phyloP scores from a whole-genome alignment of 148 eudicot genomes.

The Rhododendron kiyosumense region DNA sequence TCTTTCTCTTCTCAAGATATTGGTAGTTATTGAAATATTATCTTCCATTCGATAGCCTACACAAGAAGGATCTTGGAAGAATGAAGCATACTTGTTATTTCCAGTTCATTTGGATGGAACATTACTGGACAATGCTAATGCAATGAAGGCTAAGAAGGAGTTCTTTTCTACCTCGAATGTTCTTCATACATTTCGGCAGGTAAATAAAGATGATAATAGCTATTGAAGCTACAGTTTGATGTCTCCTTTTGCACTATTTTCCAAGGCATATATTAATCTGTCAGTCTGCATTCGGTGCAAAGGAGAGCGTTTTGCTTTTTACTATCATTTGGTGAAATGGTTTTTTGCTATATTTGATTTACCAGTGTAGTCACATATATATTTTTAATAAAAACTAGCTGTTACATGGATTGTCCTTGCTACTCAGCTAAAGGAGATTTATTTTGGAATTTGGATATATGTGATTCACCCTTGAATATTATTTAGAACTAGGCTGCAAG shows the following conservation, averaged over 20 bases:
- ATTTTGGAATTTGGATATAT: background rate
- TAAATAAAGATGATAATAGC: slow-evolving; percentile 12
- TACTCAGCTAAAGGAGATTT: background rate
- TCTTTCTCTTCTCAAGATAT: background rate
- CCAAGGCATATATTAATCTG: background rate
- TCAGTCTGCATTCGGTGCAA: background rate
- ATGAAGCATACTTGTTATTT: slow-evolving; percentile 91
- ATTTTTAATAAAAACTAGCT: background rate
- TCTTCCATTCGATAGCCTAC: slow-evolving; percentile 40
- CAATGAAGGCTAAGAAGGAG: slow-evolving; percentile 74
- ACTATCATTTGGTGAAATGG: background rate
- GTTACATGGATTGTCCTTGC: background rate
- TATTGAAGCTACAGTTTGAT: background rate
- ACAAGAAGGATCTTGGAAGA: slow-evolving; percentile 74
- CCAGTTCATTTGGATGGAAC: slow-evolving; percentile 91
- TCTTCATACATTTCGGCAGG: slow-evolving; percentile 92
- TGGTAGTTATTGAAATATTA: background rate
- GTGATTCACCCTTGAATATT: background rate
- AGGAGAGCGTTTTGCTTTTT: background rate
- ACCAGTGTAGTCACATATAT: background rate
- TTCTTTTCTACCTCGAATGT: slow-evolving; percentile 75
- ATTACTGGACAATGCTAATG: slow-evolving; percentile 58
- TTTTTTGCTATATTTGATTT: background rate
- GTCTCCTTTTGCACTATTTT: background rate
- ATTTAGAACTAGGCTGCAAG: background rate